Base-by-base conservation (phyloP, 208 protist genomes). In the Crithidia fasciculata region DNA sequence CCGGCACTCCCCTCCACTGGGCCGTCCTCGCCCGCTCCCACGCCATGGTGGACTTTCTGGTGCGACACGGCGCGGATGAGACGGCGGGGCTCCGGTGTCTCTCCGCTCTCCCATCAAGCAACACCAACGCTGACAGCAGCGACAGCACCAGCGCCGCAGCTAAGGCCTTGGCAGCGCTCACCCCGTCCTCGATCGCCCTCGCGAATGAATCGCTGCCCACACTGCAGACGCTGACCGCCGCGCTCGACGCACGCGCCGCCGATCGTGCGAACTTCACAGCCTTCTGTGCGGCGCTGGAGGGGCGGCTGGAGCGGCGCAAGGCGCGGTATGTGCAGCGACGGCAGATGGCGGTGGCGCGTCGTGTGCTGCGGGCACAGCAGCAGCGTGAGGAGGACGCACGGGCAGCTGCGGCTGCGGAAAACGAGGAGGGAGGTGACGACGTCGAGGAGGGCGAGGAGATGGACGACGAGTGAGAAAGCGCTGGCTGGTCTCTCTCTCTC, bases 1-100 rank as follows among this genome's bases (percentile, higher is more conserved):
- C 64, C 0, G 91, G 87, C 7, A 77, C 74, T 2, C 88, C 91
- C 39, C 82, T 96, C 59, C 91, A 94, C 75, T 96, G 91, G 89
- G 91, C 91, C 2, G 87, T 92, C 39, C 75, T 94, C 7, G 86
- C 83, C 19, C 82, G 88, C 43, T 79, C 75, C 7, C 88, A 94
- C 64, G 73, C 72, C 39, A 81, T 72, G 7, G 68, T 96, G 28
- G 69, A 70, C 50, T 90, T 85, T 69, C 80, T 96, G 10, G 65
- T 96, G 5, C 62, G 69, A 58, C 79, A 84, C 68, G 88, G 87
- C 36, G 86, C 82, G 2, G 75, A 92, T 61, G 52, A 40, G 37
- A 69, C 8, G 58, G 77, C 59, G 56, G 75, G 67, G 68, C 52
- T 78, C 28, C 28, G 28, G 28, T 28, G 28, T 28, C 28, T 28